Conservation (phyloP, 1,284 basidiomycete genomes). For the Fistulinella cinereoalba region DNA sequence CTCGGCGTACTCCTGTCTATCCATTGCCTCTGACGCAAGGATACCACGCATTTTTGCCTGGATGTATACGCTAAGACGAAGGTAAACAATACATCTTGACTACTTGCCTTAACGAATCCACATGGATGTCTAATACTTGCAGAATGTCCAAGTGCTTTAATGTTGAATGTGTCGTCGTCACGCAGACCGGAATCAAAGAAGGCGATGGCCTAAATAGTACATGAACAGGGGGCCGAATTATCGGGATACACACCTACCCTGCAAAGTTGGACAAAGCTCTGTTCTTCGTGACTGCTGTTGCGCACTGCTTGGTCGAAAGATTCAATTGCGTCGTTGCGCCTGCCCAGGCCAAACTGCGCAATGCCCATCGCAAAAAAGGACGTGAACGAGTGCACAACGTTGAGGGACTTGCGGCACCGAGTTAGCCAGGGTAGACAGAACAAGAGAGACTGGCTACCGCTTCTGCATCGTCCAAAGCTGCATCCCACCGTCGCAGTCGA, state of each 20-base stretch:
- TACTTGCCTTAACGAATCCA: slow-evolving; percentile 15
- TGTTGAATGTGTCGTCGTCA: slow-evolving; percentile 5
- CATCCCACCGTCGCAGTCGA: slow-evolving; percentile 7
- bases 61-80: neutral
- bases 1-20: neutral
- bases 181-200: slow-evolving; percentile 9
- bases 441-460: slow-evolving; percentile 7
- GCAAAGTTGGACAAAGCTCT: slow-evolving; percentile 10
- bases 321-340: slow-evolving; percentile 1
- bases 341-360: neutral
- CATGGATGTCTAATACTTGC: neutral
- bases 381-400: slow-evolving; percentile 3
- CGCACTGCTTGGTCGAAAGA: slow-evolving; percentile 6
- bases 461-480: slow-evolving; percentile 15
- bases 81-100: neutral
- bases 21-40: slow-evolving; percentile 10
- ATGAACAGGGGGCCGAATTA: neutral
- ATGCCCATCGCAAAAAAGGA: slow-evolving; percentile 12
- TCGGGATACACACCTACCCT: slow-evolving; percentile 11
- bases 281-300: slow-evolving; percentile 3
- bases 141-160: slow-evolving; percentile 6
- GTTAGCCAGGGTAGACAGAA: neutral
- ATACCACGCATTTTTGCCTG: slow-evolving; percentile 19
- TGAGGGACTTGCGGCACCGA: slow-evolving; percentile 9
- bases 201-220: slow-evolving; percentile 7